Conservation (phyloP, 371 early-diverging fungal genomes). For the Choanephora cucurbitarum region DNA sequence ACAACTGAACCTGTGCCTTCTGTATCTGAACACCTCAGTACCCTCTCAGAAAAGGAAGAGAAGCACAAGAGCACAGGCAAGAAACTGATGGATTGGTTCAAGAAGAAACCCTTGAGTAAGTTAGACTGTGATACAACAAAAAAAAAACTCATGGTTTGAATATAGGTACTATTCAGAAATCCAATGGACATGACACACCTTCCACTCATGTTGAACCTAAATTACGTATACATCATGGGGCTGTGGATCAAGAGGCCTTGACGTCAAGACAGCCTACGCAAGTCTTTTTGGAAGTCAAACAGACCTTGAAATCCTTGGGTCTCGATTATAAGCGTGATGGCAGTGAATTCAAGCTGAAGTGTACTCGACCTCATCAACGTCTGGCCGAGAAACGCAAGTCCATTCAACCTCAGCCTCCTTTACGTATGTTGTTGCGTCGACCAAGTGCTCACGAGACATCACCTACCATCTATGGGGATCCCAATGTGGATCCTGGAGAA, state of each 20-base stretch:
- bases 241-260: constrained; percentile 75
- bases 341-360: constrained; percentile 74
- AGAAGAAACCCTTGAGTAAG: constrained; percentile 65
- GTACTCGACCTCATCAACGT: constrained; percentile 58
- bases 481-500: constrained; percentile 80
- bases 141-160: background rate
- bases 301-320: constrained; percentile 64
- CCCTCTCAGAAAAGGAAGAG: constrained; percentile 29
- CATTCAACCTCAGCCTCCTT: constrained; percentile 6
- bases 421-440: constrained; percentile 40
- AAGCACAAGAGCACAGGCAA: constrained; percentile 57
- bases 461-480: constrained; percentile 84
- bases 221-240: constrained; percentile 77
- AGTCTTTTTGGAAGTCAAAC: constrained; percentile 69
- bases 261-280: constrained; percentile 74
- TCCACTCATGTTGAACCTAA: constrained; percentile 38
- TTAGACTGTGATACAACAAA: too few relatives aligned
- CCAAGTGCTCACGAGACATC: constrained; percentile 20
- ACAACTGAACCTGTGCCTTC: constrained; percentile 25
- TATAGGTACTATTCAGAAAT: constrained; percentile 17
- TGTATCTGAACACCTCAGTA: constrained; percentile 35
- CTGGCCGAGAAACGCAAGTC: background rate
- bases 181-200: constrained; percentile 2
- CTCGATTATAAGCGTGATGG: constrained; percentile 71
- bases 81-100: constrained; percentile 74